A percentile compares a stretch with the other conserved stretches of the same genome.
Conservation (phyloP, 225 moss, liverwort and hornwort genomes). For the Pseudisothecium myosuroides region DNA sequence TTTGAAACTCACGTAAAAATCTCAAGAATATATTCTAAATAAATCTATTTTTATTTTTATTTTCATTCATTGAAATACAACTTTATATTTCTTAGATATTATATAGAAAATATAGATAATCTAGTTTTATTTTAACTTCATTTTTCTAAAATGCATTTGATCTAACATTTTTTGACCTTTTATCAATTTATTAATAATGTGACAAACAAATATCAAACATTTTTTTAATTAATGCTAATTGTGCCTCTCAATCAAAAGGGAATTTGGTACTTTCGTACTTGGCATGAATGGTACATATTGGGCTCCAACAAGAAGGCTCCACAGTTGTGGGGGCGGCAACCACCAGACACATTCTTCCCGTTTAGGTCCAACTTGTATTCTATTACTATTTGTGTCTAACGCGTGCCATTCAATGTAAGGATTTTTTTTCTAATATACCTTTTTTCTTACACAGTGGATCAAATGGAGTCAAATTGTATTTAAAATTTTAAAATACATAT, state of each 20-base stretch:
- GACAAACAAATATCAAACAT: fast-evolving
- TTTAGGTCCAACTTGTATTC: fast-evolving
- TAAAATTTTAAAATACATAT: neutral
- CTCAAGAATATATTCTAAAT: neutral
- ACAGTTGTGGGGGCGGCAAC: fast-evolving
- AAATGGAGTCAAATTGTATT: neutral
- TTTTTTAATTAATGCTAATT: neutral
- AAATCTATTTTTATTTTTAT: neutral
- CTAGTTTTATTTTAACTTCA: neutral
- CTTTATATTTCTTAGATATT: neutral
- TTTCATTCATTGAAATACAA: neutral
- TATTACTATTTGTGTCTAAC: neutral
- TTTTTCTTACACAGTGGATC: neutral
- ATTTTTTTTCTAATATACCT: neutral
- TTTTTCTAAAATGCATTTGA: too few relatives aligned
- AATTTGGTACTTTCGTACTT: neutral
- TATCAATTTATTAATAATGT: neutral
- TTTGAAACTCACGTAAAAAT: too few relatives aligned
- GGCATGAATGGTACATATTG: neutral
- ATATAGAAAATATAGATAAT: neutral
- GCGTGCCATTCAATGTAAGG: too few relatives aligned
- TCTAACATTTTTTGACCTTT: neutral
- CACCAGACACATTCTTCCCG: fast-evolving
- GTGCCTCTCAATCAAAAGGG: neutral
- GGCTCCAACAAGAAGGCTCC: neutral